Evolutionary conservation across 2,329 filamentous ascomycete genomes (phyloP).

Genomic region (Aureobasidium sp.): DNA sequence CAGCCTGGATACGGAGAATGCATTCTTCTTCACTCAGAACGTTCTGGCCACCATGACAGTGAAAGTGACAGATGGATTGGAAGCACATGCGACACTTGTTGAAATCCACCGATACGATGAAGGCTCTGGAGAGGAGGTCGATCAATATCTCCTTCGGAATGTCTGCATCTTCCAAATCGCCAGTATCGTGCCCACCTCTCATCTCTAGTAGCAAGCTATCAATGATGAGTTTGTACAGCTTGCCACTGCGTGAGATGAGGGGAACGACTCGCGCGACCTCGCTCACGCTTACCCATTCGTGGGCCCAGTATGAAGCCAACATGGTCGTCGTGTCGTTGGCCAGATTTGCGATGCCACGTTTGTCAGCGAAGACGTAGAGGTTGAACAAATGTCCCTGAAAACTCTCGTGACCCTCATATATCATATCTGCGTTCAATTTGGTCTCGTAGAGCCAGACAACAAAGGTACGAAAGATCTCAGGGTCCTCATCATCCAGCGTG

Average conservation of each 20-base stretch:
- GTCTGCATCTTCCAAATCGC: background rate
- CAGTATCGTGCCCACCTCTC: no score
- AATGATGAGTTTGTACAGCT: background rate
- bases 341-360: background rate
- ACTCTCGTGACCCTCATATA: no score
- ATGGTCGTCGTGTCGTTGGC: background rate
- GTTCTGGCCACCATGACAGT: background rate
- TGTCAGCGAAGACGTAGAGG: background rate
- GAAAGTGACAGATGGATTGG: background rate
- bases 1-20: background rate
- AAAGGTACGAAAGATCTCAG: background rate
- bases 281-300: no score
- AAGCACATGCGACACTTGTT: background rate
- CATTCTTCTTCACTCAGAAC: background rate
- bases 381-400: background rate
- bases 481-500: background rate
- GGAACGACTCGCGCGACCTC: background rate
- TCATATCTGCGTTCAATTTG: no score
- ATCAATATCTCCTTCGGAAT: background rate
- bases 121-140: background rate
- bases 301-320: background rate
- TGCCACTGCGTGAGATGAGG: background rate
- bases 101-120: fast-evolving
- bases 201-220: background rate
- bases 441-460: background rate